Evolutionary conservation across 2,329 filamentous ascomycete species (phyloP), one percentile per base, ranked within the genome.

Genomic region (Plenodomus lindquistii): DNA sequence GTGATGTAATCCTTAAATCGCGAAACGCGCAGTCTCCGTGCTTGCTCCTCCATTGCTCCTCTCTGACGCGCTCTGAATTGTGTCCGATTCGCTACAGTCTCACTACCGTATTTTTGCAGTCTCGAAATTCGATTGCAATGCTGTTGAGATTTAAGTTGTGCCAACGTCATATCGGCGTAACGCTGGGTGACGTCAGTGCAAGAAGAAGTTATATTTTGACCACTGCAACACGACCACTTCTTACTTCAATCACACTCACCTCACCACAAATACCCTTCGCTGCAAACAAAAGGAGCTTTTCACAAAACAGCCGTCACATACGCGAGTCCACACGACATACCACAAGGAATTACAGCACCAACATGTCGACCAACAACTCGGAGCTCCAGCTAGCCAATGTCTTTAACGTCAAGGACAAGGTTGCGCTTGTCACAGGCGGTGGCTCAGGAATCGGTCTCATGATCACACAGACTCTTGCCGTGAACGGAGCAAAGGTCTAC

Each of bases 401-500:
- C 22, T 72, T 73, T 55, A 63, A 69, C 59, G 67, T 73, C 49
- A 73, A 73, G 50, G 63, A 63, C 59, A 71, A 70, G 49, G 66
- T 72, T 6, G 75, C 74, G 9, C 59, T 78, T 16, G 67, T 77
- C 2, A 75, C 74, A 2, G 75, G 76, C 19, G 76, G 75, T 42
- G 76, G 75, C 27, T 71, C 67, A 11, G 76, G 76, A 79, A 37
- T 37, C 18, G 35, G 35, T 9, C 13, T 37, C 77, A 79, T 79
- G 76, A 65, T 71, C 35, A 72, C 71, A 16, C 76, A 78, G 56
- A 72, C 75, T 1, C 73, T 78, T 35, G 72, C 76, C 10, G 75
- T 78, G 38, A 79, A 78, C 46, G 72, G 72, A 9, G 70, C 69
- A 2, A 78, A 78, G 59, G 76, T 78, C 19, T 79, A 79, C 61